Percentiles rank a stretch among this genome's conserved stretches.
Conservation (phyloP, 257 asterid genomes). For the Penstemon barbatus region DNA sequence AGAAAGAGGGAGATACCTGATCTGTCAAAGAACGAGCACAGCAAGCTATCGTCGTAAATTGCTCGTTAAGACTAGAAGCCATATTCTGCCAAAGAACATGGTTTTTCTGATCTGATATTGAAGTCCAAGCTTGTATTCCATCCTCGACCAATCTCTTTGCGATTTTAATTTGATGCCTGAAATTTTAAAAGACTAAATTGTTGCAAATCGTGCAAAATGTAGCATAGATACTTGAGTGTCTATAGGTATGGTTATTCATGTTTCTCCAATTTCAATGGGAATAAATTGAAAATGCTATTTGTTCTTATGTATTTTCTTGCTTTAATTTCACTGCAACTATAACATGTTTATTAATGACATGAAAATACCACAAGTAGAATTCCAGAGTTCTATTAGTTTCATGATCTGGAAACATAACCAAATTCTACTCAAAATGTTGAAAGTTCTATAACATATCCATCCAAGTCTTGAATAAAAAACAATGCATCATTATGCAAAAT, state of each 20-base stretch:
- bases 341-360: no score
- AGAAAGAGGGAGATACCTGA: slow-evolving; percentile 51
- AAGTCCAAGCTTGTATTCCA: slow-evolving; percentile 71
- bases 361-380: no score
- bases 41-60: slow-evolving; percentile 60
- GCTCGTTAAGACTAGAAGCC: slow-evolving; percentile 47
- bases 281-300: not conserved
- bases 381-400: not conserved
- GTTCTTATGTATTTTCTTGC: not conserved
- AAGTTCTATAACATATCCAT: not conserved
- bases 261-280: not conserved
- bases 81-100: slow-evolving; percentile 78
- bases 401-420: not conserved
- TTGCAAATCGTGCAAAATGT: not conserved
- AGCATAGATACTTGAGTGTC: not conserved
- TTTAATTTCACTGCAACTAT: not conserved
- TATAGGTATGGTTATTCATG: not conserved
- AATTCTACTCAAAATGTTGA: not conserved
- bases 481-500: not conserved
- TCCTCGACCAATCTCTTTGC: slow-evolving; percentile 76
- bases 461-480: not conserved
- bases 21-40: slow-evolving; percentile 58
- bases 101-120: slow-evolving; percentile 49
- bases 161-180: slow-evolving; percentile 74
- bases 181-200: slow-evolving; percentile 17